A percentile compares a stretch with the other conserved stretches of the same genome.
Evolutionary conservation across 805 yeast genomes (phyloP).

Genomic region (Hanseniaspora occidentalis): DNA sequence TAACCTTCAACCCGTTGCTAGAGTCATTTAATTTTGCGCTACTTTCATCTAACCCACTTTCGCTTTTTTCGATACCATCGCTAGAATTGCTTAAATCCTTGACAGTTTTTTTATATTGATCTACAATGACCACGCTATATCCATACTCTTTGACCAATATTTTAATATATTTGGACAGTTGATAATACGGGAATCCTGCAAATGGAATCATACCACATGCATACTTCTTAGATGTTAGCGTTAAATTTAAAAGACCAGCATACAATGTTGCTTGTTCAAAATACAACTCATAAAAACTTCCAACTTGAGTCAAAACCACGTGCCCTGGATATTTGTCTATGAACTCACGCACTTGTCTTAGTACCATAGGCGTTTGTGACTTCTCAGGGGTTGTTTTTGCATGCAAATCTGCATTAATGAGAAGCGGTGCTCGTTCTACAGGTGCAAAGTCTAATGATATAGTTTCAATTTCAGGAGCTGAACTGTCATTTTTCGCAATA

Average conservation of each 20-base stretch:
- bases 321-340: conserved; percentile 38
- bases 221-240: conserved; percentile 47
- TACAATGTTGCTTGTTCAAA: conserved; percentile 74
- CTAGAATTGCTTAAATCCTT: background rate
- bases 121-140: conserved; percentile 70
- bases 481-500: too few relatives aligned
- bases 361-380: background rate
- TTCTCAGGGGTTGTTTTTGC: background rate
- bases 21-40: conserved; percentile 24
- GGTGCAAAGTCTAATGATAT: too few relatives aligned
- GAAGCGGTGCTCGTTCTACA: background rate
- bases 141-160: conserved; percentile 59
- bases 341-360: conserved; percentile 20
- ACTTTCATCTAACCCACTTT: conserved; percentile 5
- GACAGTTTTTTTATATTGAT: conserved; percentile 35
- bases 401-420: background rate
- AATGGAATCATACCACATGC: conserved; percentile 43
- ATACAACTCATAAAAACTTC: conserved; percentile 78
- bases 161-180: conserved; percentile 60
- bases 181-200: conserved; percentile 82
- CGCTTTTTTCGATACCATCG: background rate
- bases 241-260: conserved; percentile 60
- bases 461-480: too few relatives aligned
- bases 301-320: conserved; percentile 69
- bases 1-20: conserved; percentile 18